phyloP scores from a whole-genome alignment of 768 basidiomycete genomes.

The Peribolospora kevripleyi region DNA sequence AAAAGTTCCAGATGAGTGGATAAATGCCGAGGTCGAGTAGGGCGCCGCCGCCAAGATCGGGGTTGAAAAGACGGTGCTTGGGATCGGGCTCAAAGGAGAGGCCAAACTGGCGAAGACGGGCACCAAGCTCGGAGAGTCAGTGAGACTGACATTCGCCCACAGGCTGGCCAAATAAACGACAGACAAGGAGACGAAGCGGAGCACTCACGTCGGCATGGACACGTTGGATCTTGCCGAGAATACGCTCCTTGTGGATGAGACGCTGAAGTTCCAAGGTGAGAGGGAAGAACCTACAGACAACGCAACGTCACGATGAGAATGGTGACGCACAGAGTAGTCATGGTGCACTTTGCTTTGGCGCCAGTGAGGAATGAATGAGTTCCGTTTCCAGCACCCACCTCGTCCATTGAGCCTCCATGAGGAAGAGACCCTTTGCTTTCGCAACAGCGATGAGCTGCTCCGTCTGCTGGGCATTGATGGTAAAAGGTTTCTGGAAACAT shows the following conservation, averaged over 20 bases:
- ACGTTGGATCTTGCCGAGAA: conserved; percentile 8
- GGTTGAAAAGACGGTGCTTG: conserved; percentile 6
- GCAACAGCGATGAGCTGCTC: conserved; percentile 7
- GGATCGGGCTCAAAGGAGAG: neutral
- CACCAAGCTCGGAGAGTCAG: no score
- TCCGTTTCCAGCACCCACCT: no score
- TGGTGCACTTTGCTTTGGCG: no score
- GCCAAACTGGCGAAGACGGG: neutral
- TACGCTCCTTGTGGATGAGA: conserved; percentile 4
- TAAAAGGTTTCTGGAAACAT: conserved; percentile 7
- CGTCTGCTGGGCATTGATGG: conserved; percentile 10
- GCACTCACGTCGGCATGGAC: conserved; percentile 6
- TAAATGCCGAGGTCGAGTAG: conserved; percentile 13
- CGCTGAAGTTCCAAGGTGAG: conserved; percentile 1
- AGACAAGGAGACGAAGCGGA: no score
- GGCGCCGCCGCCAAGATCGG: conserved; percentile 11
- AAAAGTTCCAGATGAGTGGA: conserved; percentile 9
- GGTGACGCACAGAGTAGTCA: no score
- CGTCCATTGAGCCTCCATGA: neutral
- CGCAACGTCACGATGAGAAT: neutral
- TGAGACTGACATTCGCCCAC: no score
- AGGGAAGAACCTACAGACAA: conserved; percentile 15
- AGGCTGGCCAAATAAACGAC: no score
- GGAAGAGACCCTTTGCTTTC: neutral
- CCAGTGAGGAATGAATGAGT: no score